A percentile compares a stretch with the other conserved stretches of the same genome.
phyloP scores from a whole-genome alignment of 2,329 filamentous ascomycete species.

The Colletotrichum sp. region DNA sequence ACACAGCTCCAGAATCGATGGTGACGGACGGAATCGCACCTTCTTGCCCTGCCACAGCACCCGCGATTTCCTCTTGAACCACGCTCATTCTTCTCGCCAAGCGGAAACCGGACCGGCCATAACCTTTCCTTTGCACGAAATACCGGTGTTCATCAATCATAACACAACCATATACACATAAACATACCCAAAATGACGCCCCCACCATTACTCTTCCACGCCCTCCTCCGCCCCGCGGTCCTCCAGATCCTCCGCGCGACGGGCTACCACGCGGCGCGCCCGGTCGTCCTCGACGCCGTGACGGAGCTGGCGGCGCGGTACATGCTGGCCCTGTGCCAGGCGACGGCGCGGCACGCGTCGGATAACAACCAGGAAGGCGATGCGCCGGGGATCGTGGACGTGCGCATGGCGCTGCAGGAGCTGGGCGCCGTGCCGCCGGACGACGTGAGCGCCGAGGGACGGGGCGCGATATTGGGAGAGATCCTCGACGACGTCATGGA shows the following conservation, averaged over 20 bases:
- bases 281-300: slow-evolving; percentile 85
- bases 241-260: slow-evolving; percentile 91
- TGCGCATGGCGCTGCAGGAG: slow-evolving; percentile 85
- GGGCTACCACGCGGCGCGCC: slow-evolving; percentile 83
- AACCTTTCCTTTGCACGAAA: not conserved
- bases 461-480: slow-evolving; percentile 59
- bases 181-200: slow-evolving; percentile 41
- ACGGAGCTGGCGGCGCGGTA: slow-evolving; percentile 87
- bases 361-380: slow-evolving; percentile 70
- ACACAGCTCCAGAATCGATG: slow-evolving; percentile 2
- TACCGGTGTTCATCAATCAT: not conserved
- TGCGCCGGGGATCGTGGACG: slow-evolving; percentile 71
- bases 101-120: not conserved
- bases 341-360: slow-evolving; percentile 73
- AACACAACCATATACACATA: not conserved
- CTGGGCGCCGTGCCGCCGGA: slow-evolving; percentile 77
- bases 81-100: not conserved
- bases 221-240: slow-evolving; percentile 83
- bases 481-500: slow-evolving; percentile 72
- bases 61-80: slow-evolving; percentile 17
- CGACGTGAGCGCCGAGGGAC: slow-evolving; percentile 63
- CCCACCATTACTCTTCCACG: slow-evolving; percentile 63
- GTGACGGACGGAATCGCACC: slow-evolving; percentile 21
- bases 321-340: slow-evolving; percentile 74
- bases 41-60: slow-evolving; percentile 14